Evolutionary conservation across 129 eudicot species (phyloP).

Genomic region (Flaveria trinervia): DNA sequence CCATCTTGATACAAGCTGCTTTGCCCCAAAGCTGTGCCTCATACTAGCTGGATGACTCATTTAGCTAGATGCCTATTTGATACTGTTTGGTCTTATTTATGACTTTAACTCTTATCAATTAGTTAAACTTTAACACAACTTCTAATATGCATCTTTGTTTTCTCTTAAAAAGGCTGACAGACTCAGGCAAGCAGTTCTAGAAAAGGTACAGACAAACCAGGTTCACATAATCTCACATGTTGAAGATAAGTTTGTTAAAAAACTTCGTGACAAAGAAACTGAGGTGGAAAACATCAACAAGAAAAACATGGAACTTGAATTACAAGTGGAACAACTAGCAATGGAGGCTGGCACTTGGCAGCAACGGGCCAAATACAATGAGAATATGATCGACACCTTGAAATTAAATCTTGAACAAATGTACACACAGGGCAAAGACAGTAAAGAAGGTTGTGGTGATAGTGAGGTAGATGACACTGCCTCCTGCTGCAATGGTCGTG

Average conservation of each 20-base stretch:
- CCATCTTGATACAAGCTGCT: background rate
- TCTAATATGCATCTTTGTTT: background rate
- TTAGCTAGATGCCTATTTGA: background rate
- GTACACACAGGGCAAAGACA: conserved; percentile 62
- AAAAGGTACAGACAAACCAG: conserved; percentile 68
- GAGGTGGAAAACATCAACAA: conserved; percentile 63
- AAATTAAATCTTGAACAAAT: conserved; percentile 62
- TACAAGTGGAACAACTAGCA: conserved; percentile 59
- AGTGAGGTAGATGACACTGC: conserved; percentile 84
- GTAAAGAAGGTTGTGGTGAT: conserved; percentile 93
- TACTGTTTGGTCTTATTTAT: background rate
- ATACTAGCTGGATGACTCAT: background rate
- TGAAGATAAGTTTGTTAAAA: conserved; percentile 61
- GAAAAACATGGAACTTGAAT: conserved; percentile 71
- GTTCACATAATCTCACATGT: conserved; percentile 61
- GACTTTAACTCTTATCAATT: background rate
- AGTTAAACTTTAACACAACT: background rate
- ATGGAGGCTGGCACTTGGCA: conserved; percentile 75
- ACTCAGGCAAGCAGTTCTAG: conserved; percentile 59
- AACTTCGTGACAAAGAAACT: conserved; percentile 65
- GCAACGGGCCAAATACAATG: conserved; percentile 72
- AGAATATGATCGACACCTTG: conserved; percentile 65
- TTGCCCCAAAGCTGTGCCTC: background rate
- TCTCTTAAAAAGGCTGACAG: conserved; percentile 57
- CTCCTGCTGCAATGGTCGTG: conserved; percentile 65